Conservation (phyloP, 768 basidiomycete genomes). For the Russula earlei region DNA sequence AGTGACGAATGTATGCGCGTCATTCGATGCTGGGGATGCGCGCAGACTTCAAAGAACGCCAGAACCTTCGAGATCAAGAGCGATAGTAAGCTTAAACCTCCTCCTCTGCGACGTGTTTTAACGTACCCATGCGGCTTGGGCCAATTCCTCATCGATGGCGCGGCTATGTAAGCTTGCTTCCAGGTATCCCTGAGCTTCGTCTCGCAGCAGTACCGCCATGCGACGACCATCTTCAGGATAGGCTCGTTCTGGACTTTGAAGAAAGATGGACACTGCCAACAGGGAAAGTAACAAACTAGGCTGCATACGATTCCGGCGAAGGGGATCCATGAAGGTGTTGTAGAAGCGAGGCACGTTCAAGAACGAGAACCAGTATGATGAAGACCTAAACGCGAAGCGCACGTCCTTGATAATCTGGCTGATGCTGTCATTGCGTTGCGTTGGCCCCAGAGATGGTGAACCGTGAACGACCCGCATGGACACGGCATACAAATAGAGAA, state of each 20-base stretch:
- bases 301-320: constrained; percentile 46
- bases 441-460: constrained; percentile 25
- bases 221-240: constrained; percentile 41
- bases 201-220: constrained; percentile 49
- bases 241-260: constrained; percentile 58
- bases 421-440: constrained; percentile 39
- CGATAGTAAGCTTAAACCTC: background rate
- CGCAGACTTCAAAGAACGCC: constrained; percentile 62
- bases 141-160: constrained; percentile 66
- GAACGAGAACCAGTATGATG: constrained; percentile 68
- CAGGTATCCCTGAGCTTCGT: constrained; percentile 59
- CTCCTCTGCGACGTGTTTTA: background rate
- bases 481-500: constrained; percentile 43
- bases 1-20: constrained; percentile 48
- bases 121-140: constrained; percentile 68
- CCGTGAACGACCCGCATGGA: background rate
- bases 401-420: constrained; percentile 45
- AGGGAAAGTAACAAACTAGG: constrained; percentile 55
- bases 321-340: constrained; percentile 46
- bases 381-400: constrained; percentile 51
- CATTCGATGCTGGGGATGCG: constrained; percentile 51
- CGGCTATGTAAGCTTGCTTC: constrained; percentile 63
- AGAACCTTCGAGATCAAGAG: constrained; percentile 39
- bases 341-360: constrained; percentile 65
- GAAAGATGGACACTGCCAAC: constrained; percentile 57